These are phyloP conservation scores for Ricinus communis DNA, from an alignment of 345 rosid genomes.

Conservation along the genomic window DNA sequence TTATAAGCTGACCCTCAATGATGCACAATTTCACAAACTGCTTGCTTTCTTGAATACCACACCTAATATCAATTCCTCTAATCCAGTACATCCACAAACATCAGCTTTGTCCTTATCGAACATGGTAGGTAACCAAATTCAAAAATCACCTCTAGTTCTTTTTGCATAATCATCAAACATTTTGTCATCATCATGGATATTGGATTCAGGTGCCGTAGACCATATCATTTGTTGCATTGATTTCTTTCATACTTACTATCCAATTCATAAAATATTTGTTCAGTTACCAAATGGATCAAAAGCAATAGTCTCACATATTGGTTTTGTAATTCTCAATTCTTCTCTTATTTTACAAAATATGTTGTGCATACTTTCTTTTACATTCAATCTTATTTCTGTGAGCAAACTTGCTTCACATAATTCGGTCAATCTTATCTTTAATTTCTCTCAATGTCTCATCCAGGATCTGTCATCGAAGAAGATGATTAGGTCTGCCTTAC, in stretches of 20 bases:
- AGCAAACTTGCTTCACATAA: too few relatives aligned
- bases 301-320: neutral
- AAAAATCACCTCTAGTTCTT: too few relatives aligned
- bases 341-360: neutral
- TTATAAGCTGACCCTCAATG: too few relatives aligned
- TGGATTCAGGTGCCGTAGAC: neutral
- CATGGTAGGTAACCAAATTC: too few relatives aligned
- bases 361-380: neutral
- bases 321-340: neutral
- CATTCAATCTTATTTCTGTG: neutral
- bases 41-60: too few relatives aligned
- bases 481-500: neutral
- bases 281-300: neutral
- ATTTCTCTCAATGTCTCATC: neutral
- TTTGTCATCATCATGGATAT: neutral
- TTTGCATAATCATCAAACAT: neutral
- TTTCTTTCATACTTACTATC: neutral
- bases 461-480: neutral
- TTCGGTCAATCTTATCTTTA: too few relatives aligned
- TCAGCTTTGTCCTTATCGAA: too few relatives aligned
- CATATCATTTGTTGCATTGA: neutral
- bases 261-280: neutral
- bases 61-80: too few relatives aligned
- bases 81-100: too few relatives aligned
- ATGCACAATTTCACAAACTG: too few relatives aligned